Percentiles rank a stretch among this genome's conserved stretches.
These are phyloP conservation scores for Hypoxylon lienhwacheense DNA, from an alignment of 495 filamentous ascomycete genomes.

Conservation along the genomic window DNA sequence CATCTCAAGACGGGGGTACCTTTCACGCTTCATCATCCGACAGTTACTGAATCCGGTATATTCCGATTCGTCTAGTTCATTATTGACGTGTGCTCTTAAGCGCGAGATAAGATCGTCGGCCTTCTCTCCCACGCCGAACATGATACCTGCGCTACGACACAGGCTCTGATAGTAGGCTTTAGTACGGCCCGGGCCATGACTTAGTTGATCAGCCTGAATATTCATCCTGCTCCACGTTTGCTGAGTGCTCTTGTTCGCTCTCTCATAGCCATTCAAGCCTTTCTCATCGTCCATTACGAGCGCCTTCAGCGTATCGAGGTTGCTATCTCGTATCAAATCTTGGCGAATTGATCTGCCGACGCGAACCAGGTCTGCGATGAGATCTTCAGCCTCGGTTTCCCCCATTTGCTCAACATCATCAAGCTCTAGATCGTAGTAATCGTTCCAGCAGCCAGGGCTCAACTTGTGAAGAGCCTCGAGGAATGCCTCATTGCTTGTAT, in stretches of 20 bases:
- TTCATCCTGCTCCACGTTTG: no score
- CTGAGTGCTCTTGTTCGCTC: neutral
- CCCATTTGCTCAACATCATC: neutral
- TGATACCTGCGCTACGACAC: neutral
- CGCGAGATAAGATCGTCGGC: neutral
- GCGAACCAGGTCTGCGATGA: conserved; percentile 1
- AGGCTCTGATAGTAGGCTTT: neutral
- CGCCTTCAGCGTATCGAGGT: neutral
- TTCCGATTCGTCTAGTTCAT: neutral
- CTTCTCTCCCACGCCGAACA: neutral
- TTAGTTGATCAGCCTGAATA: neutral
- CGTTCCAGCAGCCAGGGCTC: conserved; percentile 4
- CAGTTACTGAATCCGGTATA: conserved; percentile 1
- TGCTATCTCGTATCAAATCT: neutral
- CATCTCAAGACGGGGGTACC: neutral
- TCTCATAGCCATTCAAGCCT: neutral
- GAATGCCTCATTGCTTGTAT: neutral
- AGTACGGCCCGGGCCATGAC: neutral
- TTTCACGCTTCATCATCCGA: neutral
- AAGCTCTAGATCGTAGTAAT: conserved; percentile 3
- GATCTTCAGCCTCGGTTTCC: conserved; percentile 8
- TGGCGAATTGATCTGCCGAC: neutral
- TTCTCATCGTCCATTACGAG: neutral
- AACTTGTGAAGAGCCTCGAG: neutral
- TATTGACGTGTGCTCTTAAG: neutral